Base-by-base conservation (phyloP, 768 basidiomycete species). In the Termitomyces bulborhizus region DNA sequence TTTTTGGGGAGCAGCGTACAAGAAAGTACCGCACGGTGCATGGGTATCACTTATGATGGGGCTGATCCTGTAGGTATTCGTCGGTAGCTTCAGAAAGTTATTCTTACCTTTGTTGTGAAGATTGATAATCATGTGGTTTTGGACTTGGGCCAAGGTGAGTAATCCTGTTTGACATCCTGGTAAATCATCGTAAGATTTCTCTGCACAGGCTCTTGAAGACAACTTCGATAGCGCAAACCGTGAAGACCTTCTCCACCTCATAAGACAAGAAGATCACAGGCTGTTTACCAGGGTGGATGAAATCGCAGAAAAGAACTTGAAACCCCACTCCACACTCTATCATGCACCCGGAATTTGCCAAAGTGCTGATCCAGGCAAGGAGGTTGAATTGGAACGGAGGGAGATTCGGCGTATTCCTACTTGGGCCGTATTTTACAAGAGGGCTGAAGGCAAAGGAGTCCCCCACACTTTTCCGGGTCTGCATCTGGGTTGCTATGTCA, bases 41-140 rank as follows among this genome's bases (percentile, higher is more conserved):
- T 88, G 84, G 83, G 83, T 86, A 8, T 82, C 86, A 1, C 72
- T 88, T 11, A 73, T 76, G 62, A 74, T 86, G 40, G 85, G 84
- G 4, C 21, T 67, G 2, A 62, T 83, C 13, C 64, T 86, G 76
- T 78, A 52, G 58, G 77, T 60, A 18, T 51, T 13, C 24, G 31
- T 36, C 31, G 32, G 29, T 45, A 12, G 15, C 21, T 45, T 24
- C 31, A 42, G 12, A 18, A 15, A 18, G 53, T 13, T 11, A 34
- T 34, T 6, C 21, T 41, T 16, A 37, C 46, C 52, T 18, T 55
- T 11, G 39, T n/a, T 46, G 18, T 36, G 16, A 52, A 78, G 78
- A 8, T 60, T 72, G 49, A 16, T 65, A 3, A 60, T 80, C 45
- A 85, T 86, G 81, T 62, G 73, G 0, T 78, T 86, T 54, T 88